phyloP scores from a whole-genome alignment of 176 grass and related monocot species.

The Triticum urartu region DNA sequence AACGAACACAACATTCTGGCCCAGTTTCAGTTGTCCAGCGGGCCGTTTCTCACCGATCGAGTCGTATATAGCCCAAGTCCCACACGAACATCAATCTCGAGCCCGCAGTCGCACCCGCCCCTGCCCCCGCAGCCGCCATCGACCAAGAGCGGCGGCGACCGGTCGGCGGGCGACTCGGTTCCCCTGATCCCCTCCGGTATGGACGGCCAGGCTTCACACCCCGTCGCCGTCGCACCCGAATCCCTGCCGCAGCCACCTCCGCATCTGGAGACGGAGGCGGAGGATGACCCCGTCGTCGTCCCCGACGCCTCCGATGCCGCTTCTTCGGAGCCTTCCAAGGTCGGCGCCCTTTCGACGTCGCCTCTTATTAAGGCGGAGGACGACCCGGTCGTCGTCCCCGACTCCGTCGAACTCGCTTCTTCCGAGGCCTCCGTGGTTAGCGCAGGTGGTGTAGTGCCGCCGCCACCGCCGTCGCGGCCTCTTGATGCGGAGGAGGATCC shows the following conservation, averaged over 20 bases:
- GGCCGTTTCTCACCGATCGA: neutral
- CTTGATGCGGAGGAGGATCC: neutral
- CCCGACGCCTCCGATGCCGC: neutral
- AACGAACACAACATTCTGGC: neutral
- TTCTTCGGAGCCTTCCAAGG: neutral
- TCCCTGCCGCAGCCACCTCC: neutral
- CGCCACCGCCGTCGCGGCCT: neutral
- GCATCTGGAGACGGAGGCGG: conserved; percentile 16
- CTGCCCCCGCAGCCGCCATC: conserved; percentile 35
- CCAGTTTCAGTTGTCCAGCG: neutral
- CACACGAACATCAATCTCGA: neutral
- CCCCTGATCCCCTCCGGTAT: conserved; percentile 28
- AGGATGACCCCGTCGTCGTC: neutral
- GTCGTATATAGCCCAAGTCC: conserved; percentile 11
- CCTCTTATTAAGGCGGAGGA: neutral
- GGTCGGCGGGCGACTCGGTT: conserved; percentile 28
- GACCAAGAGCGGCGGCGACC: conserved; percentile 21
- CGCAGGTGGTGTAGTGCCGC: conserved; percentile 9
- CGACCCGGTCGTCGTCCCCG: neutral
- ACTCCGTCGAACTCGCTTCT: neutral
- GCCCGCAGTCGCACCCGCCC: conserved; percentile 5
- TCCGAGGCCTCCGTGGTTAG: neutral
- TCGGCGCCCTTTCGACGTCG: neutral
- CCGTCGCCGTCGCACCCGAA: neutral
- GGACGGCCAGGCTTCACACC: conserved; percentile 28